Conservation (phyloP, 1,284 basidiomycete genomes). For the Cerioporus squamosus region DNA sequence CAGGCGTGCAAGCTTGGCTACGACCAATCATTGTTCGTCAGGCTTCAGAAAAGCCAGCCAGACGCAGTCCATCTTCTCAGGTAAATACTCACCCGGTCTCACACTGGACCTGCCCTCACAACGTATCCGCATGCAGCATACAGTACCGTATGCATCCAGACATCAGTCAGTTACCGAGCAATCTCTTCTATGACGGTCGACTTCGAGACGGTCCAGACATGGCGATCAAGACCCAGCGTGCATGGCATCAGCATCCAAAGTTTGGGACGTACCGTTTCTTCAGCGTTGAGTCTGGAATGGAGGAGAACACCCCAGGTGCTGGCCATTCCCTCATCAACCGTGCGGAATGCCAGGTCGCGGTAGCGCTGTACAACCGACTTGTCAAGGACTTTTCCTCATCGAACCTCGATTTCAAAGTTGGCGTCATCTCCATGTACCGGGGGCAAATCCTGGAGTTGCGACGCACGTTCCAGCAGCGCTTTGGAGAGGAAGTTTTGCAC, state of each 20-base stretch:
- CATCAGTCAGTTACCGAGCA: slow-evolving; percentile 90
- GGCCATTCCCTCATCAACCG: slow-evolving; percentile 80
- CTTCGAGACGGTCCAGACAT: slow-evolving; percentile 91
- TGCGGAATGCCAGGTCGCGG: slow-evolving; percentile 78
- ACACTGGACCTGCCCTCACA: neutral
- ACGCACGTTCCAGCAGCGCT: slow-evolving; percentile 71
- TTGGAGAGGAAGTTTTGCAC: slow-evolving; percentile 74
- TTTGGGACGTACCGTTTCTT: slow-evolving; percentile 93
- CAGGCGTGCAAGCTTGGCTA: slow-evolving; percentile 83
- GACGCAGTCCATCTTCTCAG: slow-evolving; percentile 90
- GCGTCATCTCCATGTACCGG: slow-evolving; percentile 95
- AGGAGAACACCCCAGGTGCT: slow-evolving; percentile 48
- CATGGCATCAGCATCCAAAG: slow-evolving; percentile 84
- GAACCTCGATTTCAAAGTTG: slow-evolving; percentile 81
- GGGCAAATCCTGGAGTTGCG: slow-evolving; percentile 87
- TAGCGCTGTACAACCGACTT: slow-evolving; percentile 81
- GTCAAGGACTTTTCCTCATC: slow-evolving; percentile 65
- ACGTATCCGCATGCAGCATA: slow-evolving; percentile 59
- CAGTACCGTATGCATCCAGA: slow-evolving; percentile 99
- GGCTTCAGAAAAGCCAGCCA: slow-evolving; percentile 81
- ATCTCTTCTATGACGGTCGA: slow-evolving; percentile 85
- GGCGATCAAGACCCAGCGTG: slow-evolving; percentile 80
- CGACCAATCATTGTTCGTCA: slow-evolving; percentile 93
- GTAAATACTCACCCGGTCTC: slow-evolving; percentile 44
- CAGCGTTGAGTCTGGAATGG: slow-evolving; percentile 69